Conservation (phyloP, 139 green algal genomes). For the Dunaliella primolecta region DNA sequence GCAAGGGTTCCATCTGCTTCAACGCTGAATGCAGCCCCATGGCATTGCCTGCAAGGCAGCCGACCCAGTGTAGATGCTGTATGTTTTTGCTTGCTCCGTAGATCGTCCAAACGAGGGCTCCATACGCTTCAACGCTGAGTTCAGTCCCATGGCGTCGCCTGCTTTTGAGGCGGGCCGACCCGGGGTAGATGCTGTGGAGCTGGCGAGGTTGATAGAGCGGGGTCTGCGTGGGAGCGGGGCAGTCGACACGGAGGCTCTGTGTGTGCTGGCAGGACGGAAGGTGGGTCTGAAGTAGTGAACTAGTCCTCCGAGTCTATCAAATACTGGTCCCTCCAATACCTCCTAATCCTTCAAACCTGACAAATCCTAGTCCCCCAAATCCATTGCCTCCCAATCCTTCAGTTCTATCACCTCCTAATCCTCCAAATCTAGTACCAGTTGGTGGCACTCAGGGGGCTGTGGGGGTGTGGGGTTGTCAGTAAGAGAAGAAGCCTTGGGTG, state of each 20-base stretch:
- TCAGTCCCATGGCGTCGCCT: conserved; percentile 72
- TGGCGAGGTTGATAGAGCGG: conserved; percentile 74
- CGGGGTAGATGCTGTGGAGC: conserved; percentile 59
- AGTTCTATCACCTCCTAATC: no score
- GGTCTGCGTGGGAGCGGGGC: conserved; percentile 69
- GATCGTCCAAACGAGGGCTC: conserved; percentile 50
- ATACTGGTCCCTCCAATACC: no score
- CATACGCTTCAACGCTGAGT: conserved; percentile 78
- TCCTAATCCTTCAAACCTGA: no score
- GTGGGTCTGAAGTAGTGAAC: conserved; percentile 23
- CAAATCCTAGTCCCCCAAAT: no score
- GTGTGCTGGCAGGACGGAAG: conserved; percentile 75
- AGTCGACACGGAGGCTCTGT: conserved; percentile 85
- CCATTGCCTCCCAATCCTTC: no score
- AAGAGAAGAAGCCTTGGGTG: conserved; percentile 83
- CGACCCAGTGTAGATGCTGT: not conserved
- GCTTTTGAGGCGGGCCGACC: conserved; percentile 60
- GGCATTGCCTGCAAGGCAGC: conserved; percentile 65
- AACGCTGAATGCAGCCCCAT: conserved; percentile 79
- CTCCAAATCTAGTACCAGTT: no score
- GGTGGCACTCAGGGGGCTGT: no score
- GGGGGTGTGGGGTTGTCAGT: conserved; percentile 77
- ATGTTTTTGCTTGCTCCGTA: not conserved
- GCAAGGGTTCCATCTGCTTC: conserved; percentile 61
- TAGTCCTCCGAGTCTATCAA: no score